Evolutionary conservation across 1,139 yeast species (phyloP).

Genomic region (Magnusiomyces magnusii): DNA sequence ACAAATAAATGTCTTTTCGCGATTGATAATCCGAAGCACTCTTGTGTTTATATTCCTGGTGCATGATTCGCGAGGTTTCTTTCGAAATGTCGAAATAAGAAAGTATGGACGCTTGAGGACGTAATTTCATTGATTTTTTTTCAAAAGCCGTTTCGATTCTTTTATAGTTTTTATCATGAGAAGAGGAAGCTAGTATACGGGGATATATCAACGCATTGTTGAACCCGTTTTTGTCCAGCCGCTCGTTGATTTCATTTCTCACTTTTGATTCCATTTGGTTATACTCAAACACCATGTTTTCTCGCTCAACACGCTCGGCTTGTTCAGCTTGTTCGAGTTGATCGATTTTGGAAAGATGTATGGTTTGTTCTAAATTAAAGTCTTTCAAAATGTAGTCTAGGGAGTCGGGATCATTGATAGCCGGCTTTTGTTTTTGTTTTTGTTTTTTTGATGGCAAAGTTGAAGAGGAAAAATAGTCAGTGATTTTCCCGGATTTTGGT

Average conservation of each 20-base stretch:
- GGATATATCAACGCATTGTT: not conserved
- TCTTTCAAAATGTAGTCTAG: not conserved
- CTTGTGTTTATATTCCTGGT: not conserved
- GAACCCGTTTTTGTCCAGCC: not conserved
- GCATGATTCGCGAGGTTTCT: slow-evolving; percentile 1
- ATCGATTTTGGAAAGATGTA: not conserved
- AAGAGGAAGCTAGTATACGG: not conserved
- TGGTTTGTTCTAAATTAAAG: not conserved
- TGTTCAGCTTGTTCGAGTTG: not conserved
- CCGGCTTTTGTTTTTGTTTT: too few species aligned
- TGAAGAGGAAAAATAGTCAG: too few species aligned
- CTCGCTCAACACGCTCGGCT: not conserved
- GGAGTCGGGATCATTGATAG: too few species aligned
- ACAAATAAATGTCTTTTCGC: not conserved
- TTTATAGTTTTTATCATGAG: too few species aligned
- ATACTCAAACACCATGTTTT: not conserved
- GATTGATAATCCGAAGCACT: not conserved
- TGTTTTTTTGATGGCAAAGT: too few species aligned
- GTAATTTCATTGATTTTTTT: not conserved
- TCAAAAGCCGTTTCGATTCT: too few species aligned
- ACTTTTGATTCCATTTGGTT: too few species aligned
- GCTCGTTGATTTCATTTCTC: not conserved
- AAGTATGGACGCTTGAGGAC: not conserved
- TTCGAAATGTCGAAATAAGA: not conserved
- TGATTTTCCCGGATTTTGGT: too few species aligned